Evolutionary conservation across 768 basidiomycete genomes (phyloP), one percentile per base, ranked within the genome.

Genomic region (Vararia minispora): DNA sequence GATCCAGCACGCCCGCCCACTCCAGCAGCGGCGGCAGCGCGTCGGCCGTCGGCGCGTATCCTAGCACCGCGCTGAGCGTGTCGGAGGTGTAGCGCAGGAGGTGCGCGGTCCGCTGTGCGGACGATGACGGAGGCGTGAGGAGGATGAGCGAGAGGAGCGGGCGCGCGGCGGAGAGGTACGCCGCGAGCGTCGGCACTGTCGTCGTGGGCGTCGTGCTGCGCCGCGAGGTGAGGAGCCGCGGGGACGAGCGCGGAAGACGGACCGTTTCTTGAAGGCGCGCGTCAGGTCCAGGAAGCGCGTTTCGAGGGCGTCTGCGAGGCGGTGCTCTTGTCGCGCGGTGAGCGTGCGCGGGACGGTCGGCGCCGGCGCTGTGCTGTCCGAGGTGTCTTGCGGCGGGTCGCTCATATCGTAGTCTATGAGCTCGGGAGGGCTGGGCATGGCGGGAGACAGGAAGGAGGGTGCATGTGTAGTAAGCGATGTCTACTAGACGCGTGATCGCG

Each of bases 221-320:
- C 14, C 18, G 9, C 22, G 25, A 18, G 13, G 5, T 14, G 6
- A 22, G 24, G 13, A 32, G 37, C 14, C 23, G 2, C 16, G 12
- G 7, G 5, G 6, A 22, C 20, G 10, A 6, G 10, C 17, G 12
- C 23, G 8, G 25, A 1, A 17, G 39, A 58, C 74, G 28, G 41
- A 84, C 83, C 85, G 74, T 59, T 83, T 87, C 59, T 79, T 85
- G 60, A 66, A 81, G 21, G 72, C 71, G 14, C 79, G 61, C n/a
- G 70, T 80, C 20, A 84, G 59, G 12, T 77, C 67, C 16, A 84
- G 60, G 46, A 85, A 76, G 39, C 65, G 54, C 14, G 71, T 72
- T 35, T 87, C 84, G 5, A 87, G 60, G 50, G 73, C 80, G 16
- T 72, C 70, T 6, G 77, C 59, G 0, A 82, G 63, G 40, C 70